phyloP scores from a whole-genome alignment of 495 filamentous ascomycete genomes.

The Cenococcum geophilum region DNA sequence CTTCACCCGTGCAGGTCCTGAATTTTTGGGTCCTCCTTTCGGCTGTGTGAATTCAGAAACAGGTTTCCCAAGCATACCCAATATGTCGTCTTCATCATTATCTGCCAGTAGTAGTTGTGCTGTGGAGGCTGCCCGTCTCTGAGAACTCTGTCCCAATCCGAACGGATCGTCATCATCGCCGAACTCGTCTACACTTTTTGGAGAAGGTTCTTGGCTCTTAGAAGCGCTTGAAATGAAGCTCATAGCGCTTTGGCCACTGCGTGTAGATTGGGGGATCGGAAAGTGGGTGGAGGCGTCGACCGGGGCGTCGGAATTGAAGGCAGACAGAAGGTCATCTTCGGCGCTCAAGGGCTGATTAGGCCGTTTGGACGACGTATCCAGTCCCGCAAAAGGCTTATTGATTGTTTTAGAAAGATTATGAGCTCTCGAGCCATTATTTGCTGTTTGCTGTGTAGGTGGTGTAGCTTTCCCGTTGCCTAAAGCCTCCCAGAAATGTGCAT shows the following conservation, averaged over 20 bases:
- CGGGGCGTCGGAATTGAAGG: conserved; percentile 54
- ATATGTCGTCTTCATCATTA: conserved; percentile 69
- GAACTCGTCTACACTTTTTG: conserved; percentile 10
- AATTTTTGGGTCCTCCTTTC: conserved; percentile 40
- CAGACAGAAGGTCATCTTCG: conserved; percentile 58
- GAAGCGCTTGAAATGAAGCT: conserved; percentile 9
- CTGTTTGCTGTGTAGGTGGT: conserved; percentile 7
- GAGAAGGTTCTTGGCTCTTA: conserved; percentile 12
- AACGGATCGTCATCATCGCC: conserved; percentile 75
- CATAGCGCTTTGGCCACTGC: conserved; percentile 26
- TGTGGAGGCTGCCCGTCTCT: conserved; percentile 38
- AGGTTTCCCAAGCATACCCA: conserved; percentile 79
- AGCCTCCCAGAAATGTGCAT: conserved; percentile 66
- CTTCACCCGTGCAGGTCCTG: conserved; percentile 13
- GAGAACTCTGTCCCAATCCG: conserved; percentile 60
- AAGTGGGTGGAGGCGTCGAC: conserved; percentile 59
- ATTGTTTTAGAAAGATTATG: conserved; percentile 33
- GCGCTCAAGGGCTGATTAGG: conserved; percentile 30
- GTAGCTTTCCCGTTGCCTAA: conserved; percentile 50
- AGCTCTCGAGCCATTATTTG: conserved; percentile 11
- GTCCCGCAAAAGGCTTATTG: conserved; percentile 37
- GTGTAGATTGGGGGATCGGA: conserved; percentile 41
- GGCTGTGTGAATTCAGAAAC: conserved; percentile 60
- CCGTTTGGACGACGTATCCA: conserved; percentile 24
- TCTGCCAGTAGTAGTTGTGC: conserved; percentile 30